Base-by-base conservation (phyloP, 495 filamentous ascomycete species). In the Aspergillus ostianus region DNA sequence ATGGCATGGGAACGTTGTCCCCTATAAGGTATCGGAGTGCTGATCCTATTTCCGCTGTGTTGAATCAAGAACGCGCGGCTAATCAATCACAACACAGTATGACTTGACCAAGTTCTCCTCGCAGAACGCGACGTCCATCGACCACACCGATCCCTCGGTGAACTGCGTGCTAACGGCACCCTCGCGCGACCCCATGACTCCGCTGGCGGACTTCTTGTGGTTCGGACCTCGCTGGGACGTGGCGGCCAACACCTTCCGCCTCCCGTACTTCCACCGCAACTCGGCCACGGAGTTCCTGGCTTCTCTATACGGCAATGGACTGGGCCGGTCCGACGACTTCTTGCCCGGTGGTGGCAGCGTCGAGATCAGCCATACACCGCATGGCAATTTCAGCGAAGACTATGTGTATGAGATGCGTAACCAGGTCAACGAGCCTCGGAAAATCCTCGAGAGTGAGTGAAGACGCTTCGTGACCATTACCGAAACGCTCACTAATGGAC, bases 1-100 rank as follows among this genome's bases (percentile, higher is more conserved):
- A 6, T 76, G 75, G 75, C 75, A 77, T 62, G 75, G 75, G 2
- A 77, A 77, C 57, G 72, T 73, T n/a, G 69, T 73, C 50, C 76
- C 74, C 9, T 79, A 77, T 51, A 77, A 77, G 65, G 70, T 70
- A 44, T 6, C 47, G 56, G 20, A 57, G 20, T 10, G 20, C 47
- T 52, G 5, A 21, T 36, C 20, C 44, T 41, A 29, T 1, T 27
- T 4, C 4, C 26, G n/a, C n/a, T 41, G 45, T 19, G 15, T 41
- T 8, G 36, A 13, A 41, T 41, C 30, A 32, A 15, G 13, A 10
- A 41, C 8, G 8, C 36, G 36, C 12, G 36, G 36, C 36, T 41
- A 41, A 41, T 17, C 36, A 41, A 41, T 41, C 8, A 13, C 10
- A 6, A 10, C 13, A 4, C 36, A 72, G 70, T 77, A 75, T 65